Conservation (phyloP, 805 yeast genomes). For the Spathaspora gorwiae region DNA sequence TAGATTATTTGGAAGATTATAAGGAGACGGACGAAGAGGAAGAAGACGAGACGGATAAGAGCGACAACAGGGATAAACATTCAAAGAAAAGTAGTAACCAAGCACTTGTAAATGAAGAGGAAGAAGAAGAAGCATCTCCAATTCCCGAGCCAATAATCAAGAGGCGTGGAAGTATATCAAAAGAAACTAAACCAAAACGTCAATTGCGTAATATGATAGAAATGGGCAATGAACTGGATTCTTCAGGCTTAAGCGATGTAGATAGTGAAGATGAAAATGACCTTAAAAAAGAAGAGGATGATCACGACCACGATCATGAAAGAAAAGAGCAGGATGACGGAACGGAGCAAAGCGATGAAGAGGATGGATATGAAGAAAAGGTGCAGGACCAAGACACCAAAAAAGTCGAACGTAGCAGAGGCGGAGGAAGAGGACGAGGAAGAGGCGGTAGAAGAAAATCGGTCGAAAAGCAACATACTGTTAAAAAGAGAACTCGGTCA, state of each 20-base stretch:
- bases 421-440: not conserved
- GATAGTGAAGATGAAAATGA: slow-evolving; percentile 5
- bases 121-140: slow-evolving; percentile 3
- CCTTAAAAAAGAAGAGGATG: slow-evolving; percentile 4
- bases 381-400: slow-evolving; percentile 17
- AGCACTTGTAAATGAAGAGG: slow-evolving; percentile 9
- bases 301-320: slow-evolving; percentile 6
- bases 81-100: slow-evolving; percentile 15
- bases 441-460: slow-evolving; percentile 2
- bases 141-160: slow-evolving; percentile 4
- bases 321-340: slow-evolving; percentile 6
- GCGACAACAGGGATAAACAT: slow-evolving; percentile 1
- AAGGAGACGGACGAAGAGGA: slow-evolving; percentile 2
- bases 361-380: slow-evolving; percentile 15
- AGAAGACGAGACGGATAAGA: slow-evolving; percentile 4
- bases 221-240: slow-evolving; percentile 5
- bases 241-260: slow-evolving; percentile 11
- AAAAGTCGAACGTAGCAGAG: slow-evolving; percentile 1
- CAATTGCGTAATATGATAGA: slow-evolving; percentile 4
- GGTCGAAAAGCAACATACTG: not conserved
- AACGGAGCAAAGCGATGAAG: slow-evolving; percentile 4
- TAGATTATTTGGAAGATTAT: slow-evolving; percentile 50
- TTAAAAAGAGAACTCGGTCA: slow-evolving; percentile 9
- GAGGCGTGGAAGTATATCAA: slow-evolving; percentile 8
- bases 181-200: slow-evolving; percentile 6